Base-by-base conservation (phyloP, 306 rosid species). In the Cicer arietinum region DNA sequence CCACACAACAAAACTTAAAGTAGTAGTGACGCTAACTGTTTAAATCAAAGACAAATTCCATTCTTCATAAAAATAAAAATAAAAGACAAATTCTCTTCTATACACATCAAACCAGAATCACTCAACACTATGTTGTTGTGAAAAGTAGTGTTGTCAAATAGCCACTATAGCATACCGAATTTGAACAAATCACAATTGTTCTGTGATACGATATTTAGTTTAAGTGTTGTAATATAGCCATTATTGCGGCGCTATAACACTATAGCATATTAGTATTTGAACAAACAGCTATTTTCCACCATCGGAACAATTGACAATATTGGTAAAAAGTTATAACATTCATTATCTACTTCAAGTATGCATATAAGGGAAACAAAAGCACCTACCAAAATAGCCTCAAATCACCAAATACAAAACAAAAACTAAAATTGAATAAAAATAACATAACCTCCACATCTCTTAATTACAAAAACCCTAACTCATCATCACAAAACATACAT, bases 341-440 rank as follows among this genome's bases (percentile, higher is more conserved):
- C 56, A 39, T 54, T 10, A 64, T 12, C 45, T 17, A 11, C 79
- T 66, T 43, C 42, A 56, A 37, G 11, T 8, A 53, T 57, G 65
- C 65, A 40, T 12, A 51, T 12, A 51, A 81, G 58, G 67, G 11
- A 62, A 81, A 45, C 57, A 41, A n/a, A 13, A 44, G 20, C 42
- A 30, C 35, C 18, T 2, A 25, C 37, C 76, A 16, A 50, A 76
- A 17, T 14, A 48, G 54, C 54, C 17, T 48, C 1, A 48, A 48
- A 5, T 8, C 40, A 57, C 62, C 41, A 59, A 25, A 25, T 25
- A 25, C 35, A 25, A 59, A 59, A 59, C 40, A 58, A 5, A 56
- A 20, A 4, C 18, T 6, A 50, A 13, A 13, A 13, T 6, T 17
- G 2, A 18, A 18, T 17, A 18, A 8, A 6, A 18, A 18, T 17